Base-by-base conservation (phyloP, 169 alveolate species). In the Ophryocystis elektroscirrha region DNA sequence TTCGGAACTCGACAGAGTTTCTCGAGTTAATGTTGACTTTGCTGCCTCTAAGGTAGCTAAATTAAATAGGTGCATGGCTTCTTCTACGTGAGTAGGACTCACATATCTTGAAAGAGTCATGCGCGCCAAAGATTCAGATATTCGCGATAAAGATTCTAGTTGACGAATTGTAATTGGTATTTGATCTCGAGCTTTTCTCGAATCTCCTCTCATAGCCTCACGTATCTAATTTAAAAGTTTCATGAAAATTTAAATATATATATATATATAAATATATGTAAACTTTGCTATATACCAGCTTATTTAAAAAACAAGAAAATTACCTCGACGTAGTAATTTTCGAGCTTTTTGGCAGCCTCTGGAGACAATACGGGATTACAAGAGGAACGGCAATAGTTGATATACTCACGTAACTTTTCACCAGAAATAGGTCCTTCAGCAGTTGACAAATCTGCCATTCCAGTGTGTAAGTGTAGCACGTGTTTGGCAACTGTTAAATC, bases 111-210 rank as follows among this genome's bases (percentile, higher is more conserved):
- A 12, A n/a, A 32, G 39, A 12, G 39, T n/a, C 29, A 55, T 45
- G 27, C 55, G 36, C 12, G 61, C 25, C 19, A 19, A 5, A 9
- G 63, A 3, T 27, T 53, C 71, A 30, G 71, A 20, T 1, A 62
- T 38, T 27, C 99, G 83, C 25, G 87, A 86, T 28, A 94, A 75
- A 18, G 99, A 95, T 69, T 94, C 99, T 26, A 94, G 74, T 76
- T 94, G 96, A 27, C 99, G 79, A 22, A 94, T 89, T 9, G 99
- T 94, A 29, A 94, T 89, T 7, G 99, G 98, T 18, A 94, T 88
- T 37, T 53, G 50, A 5, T 39, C 49, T 15, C 51, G 47, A n/a
- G 30, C 48, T 6, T 20, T 20, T 5, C 6, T 16, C 6, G 51
- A 32, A n/a, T n/a, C 18, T 32, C n/a, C n/a, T 12, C 18, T n/a